These are phyloP conservation scores for Lithocarpus polystachyus DNA, from an alignment of 306 rosid species.

Conservation along the genomic window DNA sequence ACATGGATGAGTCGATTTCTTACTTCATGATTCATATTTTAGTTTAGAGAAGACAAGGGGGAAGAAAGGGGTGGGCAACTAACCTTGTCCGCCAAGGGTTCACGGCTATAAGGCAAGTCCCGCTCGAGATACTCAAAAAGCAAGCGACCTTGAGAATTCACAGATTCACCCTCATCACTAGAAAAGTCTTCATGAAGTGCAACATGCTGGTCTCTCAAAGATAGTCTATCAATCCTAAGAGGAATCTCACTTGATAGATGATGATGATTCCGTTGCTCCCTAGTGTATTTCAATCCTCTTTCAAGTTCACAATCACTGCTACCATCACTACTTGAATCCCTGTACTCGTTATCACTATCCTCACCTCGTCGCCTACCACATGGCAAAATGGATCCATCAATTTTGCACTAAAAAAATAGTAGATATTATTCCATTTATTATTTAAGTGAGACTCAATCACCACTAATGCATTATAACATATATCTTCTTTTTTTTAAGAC, in stretches of 20 bases:
- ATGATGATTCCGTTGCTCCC: constrained; percentile 47
- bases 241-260: constrained; percentile 36
- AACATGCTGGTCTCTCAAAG: constrained; percentile 51
- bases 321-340: constrained; percentile 90
- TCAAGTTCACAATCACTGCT: constrained; percentile 74
- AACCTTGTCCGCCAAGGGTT: constrained; percentile 92
- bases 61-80: not conserved
- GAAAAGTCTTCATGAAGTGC: constrained; percentile 67
- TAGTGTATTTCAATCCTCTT: constrained; percentile 38
- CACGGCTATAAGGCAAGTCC: constrained; percentile 77
- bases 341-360: constrained; percentile 81
- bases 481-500: too few relatives aligned
- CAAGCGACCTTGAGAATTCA: constrained; percentile 57
- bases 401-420: not conserved
- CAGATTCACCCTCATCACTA: constrained; percentile 79
- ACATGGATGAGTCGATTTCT: not conserved
- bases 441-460: not conserved
- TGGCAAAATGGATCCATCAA: constrained; percentile 17
- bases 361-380: constrained; percentile 61
- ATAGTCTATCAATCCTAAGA: constrained; percentile 48
- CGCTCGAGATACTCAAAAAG: constrained; percentile 77
- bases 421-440: not conserved
- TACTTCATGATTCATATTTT: not conserved
- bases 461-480: not conserved
- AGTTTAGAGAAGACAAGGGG: not conserved